phyloP scores from a whole-genome alignment of 176 grass and related monocot genomes.

The Aechmea fasciata region DNA sequence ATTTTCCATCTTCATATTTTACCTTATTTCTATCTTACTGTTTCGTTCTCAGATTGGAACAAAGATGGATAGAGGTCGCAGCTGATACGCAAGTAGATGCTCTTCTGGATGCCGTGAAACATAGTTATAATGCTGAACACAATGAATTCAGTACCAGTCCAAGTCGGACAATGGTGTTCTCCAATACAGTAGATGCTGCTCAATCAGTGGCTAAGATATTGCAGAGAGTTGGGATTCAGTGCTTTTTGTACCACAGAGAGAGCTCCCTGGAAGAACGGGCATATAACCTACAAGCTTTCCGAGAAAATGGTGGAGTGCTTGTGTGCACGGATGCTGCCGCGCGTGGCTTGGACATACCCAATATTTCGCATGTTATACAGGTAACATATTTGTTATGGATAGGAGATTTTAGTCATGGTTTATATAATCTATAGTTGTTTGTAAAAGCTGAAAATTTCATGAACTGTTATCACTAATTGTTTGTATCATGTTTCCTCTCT shows the following conservation, averaged over 20 bases:
- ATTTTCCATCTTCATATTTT: not conserved
- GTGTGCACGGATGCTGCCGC: slow-evolving; percentile 98
- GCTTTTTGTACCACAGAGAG: slow-evolving; percentile 72
- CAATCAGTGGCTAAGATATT: slow-evolving; percentile 74
- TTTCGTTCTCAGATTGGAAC: slow-evolving; percentile 48
- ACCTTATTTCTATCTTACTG: not conserved
- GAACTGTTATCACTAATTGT: no score
- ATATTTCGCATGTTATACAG: slow-evolving; percentile 90
- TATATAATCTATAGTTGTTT: not conserved
- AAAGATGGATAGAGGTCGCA: slow-evolving; percentile 85
- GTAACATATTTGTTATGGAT: slow-evolving; percentile 17
- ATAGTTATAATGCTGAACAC: slow-evolving; percentile 33
- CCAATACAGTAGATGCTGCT: slow-evolving; percentile 86
- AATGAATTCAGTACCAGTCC: slow-evolving; percentile 28
- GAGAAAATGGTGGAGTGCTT: slow-evolving; percentile 67
- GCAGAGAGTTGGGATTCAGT: slow-evolving; percentile 45
- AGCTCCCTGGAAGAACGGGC: slow-evolving; percentile 63
- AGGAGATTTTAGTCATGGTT: not conserved
- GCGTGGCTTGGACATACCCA: slow-evolving; percentile 82
- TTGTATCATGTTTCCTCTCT: no score
- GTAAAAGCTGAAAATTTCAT: no score
- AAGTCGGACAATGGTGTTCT: slow-evolving; percentile 81
- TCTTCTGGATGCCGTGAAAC: slow-evolving; percentile 73
- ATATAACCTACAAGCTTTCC: slow-evolving; percentile 48
- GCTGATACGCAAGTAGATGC: slow-evolving; percentile 83